phyloP scores from a whole-genome alignment of 163 green algal genomes.

The Volvox carteri region DNA sequence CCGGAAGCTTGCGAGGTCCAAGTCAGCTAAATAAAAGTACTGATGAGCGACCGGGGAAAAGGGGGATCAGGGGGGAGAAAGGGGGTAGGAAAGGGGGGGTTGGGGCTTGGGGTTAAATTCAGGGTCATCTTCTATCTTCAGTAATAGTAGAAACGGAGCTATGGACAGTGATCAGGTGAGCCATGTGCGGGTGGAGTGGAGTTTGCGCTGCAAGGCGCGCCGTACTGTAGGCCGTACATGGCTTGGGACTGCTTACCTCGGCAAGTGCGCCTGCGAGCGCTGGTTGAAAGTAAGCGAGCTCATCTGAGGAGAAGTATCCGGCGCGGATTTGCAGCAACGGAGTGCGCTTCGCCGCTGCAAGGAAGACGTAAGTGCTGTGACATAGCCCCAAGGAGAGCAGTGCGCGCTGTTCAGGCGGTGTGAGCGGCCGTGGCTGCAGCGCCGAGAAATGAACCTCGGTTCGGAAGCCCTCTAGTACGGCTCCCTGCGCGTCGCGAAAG shows the following conservation, averaged over 20 bases:
- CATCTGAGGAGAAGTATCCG: background rate
- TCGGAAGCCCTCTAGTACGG: background rate
- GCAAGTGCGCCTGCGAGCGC: constrained; percentile 8
- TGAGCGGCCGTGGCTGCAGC: constrained; percentile 13
- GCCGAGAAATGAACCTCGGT: constrained; percentile 15
- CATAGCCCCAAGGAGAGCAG: constrained; percentile 15
- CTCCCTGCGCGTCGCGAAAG: background rate
- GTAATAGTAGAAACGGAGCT: too few species aligned
- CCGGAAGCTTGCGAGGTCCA: background rate
- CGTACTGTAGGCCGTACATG: too few species aligned
- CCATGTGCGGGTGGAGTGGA: too few species aligned
- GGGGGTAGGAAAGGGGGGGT: too few species aligned
- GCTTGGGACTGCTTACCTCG: background rate
- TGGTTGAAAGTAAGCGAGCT: background rate
- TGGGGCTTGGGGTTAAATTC: too few species aligned
- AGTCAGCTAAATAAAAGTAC: constrained; percentile 30
- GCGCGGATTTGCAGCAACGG: constrained; percentile 6
- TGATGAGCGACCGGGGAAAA: too few species aligned
- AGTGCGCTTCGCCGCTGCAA: background rate
- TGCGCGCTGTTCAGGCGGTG: background rate
- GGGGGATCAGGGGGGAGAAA: too few species aligned
- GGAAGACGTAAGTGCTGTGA: constrained; percentile 19
- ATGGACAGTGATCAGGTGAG: too few species aligned
- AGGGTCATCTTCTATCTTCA: too few species aligned
- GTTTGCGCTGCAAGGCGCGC: too few species aligned